Base-by-base conservation (phyloP, 192 early-diverging fungal genomes). In the Helicostylum pulchrum region DNA sequence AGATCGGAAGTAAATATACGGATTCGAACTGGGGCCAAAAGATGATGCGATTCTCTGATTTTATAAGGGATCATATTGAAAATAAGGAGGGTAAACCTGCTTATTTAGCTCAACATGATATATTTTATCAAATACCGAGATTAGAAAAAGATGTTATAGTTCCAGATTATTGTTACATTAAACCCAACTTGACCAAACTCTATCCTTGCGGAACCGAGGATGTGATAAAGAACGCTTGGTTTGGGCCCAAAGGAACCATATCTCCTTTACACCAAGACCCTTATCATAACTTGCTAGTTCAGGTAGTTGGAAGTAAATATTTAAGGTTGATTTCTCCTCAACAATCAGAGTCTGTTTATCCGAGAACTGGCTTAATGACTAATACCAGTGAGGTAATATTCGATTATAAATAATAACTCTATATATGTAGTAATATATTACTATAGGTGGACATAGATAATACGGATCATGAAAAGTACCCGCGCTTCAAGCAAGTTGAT, bases 51-150 rank as follows among this genome's bases (percentile, higher is more conserved):
- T 83, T 94, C 57, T 81, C 76, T 8, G 87, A 91, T 45, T 94
- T 91, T 65, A 53, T 94, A 3, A 76, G 87, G 20, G 53, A 70
- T 7, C 83, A 76, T 46, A 64, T 83, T 26, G 9, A 57, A 32
- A 47, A 36, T 8, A 44, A 19, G 2, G 30, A n/a, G 9, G 26
- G 17, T 14, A 2, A 23, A 14, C 45, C 34, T n/a, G 87, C 76
- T 4, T 96, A 96, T 70, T 72, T 96, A 19, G 94, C 94, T 4
- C 94, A 96, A 65, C 92, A 96, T 62, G 79, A 94, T 65, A 66
- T 96, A 21, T 86, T 93, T 61, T 65, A 77, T 15, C 94, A 96
- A 65, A 85, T 92, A 15, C 88, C 86, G 4, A 68, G 77, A 2
- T 73, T 96, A 0, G 54, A 74, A 6, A 71, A 81, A 48, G 92